Evolutionary conservation across 2,329 filamentous ascomycete genomes (phyloP), one percentile per base, ranked within the genome.

Genomic region (Diaporthe destruens): DNA sequence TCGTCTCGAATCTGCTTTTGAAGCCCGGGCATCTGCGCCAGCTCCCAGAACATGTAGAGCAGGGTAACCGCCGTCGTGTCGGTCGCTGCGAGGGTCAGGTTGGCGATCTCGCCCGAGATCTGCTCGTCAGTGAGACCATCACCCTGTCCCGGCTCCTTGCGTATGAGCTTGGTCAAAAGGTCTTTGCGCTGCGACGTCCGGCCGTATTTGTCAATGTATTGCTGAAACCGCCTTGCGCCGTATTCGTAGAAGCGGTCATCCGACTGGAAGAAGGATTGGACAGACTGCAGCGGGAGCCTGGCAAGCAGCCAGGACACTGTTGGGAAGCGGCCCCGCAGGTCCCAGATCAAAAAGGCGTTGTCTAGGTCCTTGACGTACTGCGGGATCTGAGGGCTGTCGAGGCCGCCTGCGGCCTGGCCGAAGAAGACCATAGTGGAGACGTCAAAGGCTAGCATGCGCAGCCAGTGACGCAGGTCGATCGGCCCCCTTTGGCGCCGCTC

Each of bases 371-470:
- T 57, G 55, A 57, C 55, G 55, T 39, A 57, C 55, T 57, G 32
- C 34, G 55, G 55, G 6, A 57, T 57, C 20, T 57, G 55, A 39
- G 23, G 11, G 55, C 55, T 57, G 55, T 57, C 55, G 12, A 57
- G 55, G 8, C 55, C 55, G n/a, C 55, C 55, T 11, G 55, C 32
- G 6, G 55, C 55, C 16, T 57, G 55, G 20, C 55, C 55, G 34
- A 57, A 57, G 34, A 57, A 57, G 55, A 57, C 55, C 55, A 57
- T 57, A 32, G 55, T 57, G 20, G 55, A 57, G 55, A 57, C 55
- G 16, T 57, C 55, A 11, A 57, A 57, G 20, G 55, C 55, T 3
- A 57, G 12, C 55, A 57, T 57, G 34, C 55, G 55, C 55, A 57
- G 32, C 55, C 55, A 57, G 55, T 57, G 55, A 3, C 55, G 55